Base-by-base conservation (phyloP, 2,329 filamentous ascomycete genomes). In the Beauveria bassiana region DNA sequence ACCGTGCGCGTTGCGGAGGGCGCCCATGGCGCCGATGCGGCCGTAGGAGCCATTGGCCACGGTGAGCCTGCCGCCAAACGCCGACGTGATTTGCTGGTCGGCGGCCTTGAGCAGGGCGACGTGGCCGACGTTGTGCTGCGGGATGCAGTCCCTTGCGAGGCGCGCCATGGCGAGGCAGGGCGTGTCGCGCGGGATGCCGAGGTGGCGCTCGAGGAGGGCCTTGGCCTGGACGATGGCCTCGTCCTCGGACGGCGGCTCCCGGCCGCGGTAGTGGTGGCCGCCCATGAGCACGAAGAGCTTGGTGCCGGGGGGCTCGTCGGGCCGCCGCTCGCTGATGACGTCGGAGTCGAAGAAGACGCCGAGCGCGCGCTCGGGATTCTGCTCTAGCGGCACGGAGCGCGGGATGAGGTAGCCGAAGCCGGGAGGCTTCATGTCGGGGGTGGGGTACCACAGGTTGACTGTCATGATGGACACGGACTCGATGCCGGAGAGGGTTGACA, bases 341-440 rank as follows among this genome's bases (percentile, higher is more conserved):
- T 91, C 86, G 2, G 87, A 90, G 74, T 96, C 92, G 73, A 98
- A 98, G 63, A 98, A 89, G 58, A 98, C 93, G 64, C 95, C 95
- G 6, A 99, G 85, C 0, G 88, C 90, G 64, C 86, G 83, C 72
- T 96, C 90, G 1, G 90, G 89, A 71, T 96, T 96, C 66, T 91
- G 81, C 43, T 85, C 84, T 53, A 81, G 79, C 3, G 87, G 82
- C 1, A 90, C 81, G 18, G 86, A 86, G 63, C 86, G 85, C 1
- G 95, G 93, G 63, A 99, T 89, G 5, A 99, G 84, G 73, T 98
- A 98, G 65, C 95, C 95, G 71, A 98, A 96, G 20, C 93, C 95
- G 34, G 79, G 76, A 61, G 86, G 78, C 16, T 84, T 83, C 42
- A 96, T 76, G 62, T 83, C 70, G 7, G 86, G 80, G 49, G 85